Evolutionary conservation across 192 early-diverging fungal species (phyloP).

Genomic region (Backusella australiensis): DNA sequence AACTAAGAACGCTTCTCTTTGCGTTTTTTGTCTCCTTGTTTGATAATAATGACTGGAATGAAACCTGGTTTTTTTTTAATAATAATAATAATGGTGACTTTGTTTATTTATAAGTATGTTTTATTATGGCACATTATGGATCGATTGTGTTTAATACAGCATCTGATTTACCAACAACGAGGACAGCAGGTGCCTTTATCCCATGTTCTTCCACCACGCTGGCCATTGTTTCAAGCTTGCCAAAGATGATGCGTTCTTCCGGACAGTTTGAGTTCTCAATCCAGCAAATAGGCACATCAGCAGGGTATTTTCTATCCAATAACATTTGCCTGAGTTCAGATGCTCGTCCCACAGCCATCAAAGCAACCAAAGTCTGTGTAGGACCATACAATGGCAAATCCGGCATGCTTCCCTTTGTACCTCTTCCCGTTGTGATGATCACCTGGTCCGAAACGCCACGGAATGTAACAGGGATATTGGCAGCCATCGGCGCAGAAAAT

Average conservation of each 20-base stretch:
- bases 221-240: conserved; percentile 62
- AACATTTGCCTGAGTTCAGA: conserved; percentile 58
- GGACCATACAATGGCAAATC: conserved; percentile 62
- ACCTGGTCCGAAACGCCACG: conserved; percentile 87
- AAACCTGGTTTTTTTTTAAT: neutral
- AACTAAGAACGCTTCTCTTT: neutral
- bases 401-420: conserved; percentile 75
- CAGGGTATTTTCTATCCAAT: conserved; percentile 60
- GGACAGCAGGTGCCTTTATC: conserved; percentile 72
- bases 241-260: conserved; percentile 68
- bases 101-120: neutral
- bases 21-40: neutral
- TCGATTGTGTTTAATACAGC: conserved; percentile 4
- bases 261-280: conserved; percentile 81
- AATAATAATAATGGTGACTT: neutral
- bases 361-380: conserved; percentile 74
- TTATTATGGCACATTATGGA: neutral
- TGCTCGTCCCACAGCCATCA: conserved; percentile 84
- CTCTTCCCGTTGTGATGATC: conserved; percentile 78
- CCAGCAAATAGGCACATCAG: conserved; percentile 67
- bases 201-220: conserved; percentile 59
- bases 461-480: conserved; percentile 82
- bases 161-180: conserved; percentile 65
- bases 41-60: neutral
- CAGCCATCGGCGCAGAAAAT: conserved; percentile 71